Conservation (phyloP, 2,329 filamentous ascomycete species). For the Fusarium sp. region DNA sequence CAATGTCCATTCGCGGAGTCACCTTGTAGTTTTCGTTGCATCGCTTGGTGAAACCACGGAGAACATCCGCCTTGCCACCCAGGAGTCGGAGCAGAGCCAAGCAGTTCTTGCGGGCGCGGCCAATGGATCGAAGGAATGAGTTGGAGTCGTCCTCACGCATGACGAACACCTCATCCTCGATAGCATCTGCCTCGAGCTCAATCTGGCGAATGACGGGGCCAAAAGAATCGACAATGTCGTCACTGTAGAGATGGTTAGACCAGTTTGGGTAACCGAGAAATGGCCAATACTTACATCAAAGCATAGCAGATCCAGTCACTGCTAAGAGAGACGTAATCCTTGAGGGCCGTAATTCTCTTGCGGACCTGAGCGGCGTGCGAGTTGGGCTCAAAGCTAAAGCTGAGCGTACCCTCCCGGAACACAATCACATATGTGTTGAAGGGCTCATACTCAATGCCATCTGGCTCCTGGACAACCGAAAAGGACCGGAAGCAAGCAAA, state of each 20-base stretch:
- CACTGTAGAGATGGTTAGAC: constrained; percentile 60
- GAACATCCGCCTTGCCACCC: constrained; percentile 97
- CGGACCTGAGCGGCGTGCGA: constrained; percentile 89
- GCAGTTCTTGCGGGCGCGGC: constrained; percentile 91
- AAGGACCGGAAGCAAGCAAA: constrained; percentile 98
- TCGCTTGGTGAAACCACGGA: constrained; percentile 96
- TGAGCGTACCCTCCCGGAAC: constrained; percentile 93
- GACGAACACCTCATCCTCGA: constrained; percentile 96
- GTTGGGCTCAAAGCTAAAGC: constrained; percentile 92
- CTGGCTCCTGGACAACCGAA: constrained; percentile 80
- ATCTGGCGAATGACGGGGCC: constrained; percentile 89
- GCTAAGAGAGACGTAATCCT: constrained; percentile 94
- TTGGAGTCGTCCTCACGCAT: constrained; percentile 91
- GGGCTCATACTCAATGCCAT: constrained; percentile 87
- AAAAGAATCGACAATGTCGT: constrained; percentile 97
- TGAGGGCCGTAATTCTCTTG: constrained; percentile 89
- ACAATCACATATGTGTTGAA: constrained; percentile 98
- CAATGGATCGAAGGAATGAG: constrained; percentile 87
- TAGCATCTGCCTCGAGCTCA: constrained; percentile 88
- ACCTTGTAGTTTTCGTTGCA: constrained; percentile 98
- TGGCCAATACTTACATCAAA: constrained; percentile 76
- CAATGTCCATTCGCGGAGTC: constrained; percentile 95
- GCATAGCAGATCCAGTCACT: constrained; percentile 99
- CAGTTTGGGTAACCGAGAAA: constrained; percentile 27
- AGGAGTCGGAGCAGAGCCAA: constrained; percentile 93